phyloP scores from a whole-genome alignment of 192 early-diverging fungal species.

The Mortierella antarctica region DNA sequence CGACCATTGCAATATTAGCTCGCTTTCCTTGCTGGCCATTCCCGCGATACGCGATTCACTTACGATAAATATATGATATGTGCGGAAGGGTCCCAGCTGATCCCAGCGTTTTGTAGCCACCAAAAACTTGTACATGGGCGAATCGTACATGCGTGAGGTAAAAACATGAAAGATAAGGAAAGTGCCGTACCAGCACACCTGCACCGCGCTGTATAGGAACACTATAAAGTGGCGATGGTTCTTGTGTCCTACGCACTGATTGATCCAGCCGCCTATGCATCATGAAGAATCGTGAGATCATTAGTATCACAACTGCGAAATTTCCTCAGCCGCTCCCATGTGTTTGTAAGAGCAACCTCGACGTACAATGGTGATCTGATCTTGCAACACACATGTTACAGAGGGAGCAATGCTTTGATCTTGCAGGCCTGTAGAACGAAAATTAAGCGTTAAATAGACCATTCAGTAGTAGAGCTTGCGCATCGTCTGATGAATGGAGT shows the following conservation, averaged over 20 bases:
- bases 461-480: background rate
- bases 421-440: constrained; percentile 55
- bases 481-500: background rate
- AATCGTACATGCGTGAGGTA: constrained; percentile 35
- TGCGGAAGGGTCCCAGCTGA: constrained; percentile 31
- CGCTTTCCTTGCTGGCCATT: background rate
- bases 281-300: background rate
- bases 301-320: background rate
- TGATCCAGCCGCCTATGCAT: constrained; percentile 58
- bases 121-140: constrained; percentile 48
- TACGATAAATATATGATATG: constrained; percentile 58
- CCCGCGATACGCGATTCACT: constrained; percentile 1
- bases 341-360: background rate
- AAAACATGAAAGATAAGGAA: constrained; percentile 59
- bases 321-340: background rate
- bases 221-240: constrained; percentile 65
- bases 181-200: constrained; percentile 62
- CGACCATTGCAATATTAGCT: background rate
- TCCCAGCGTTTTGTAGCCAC: constrained; percentile 35
- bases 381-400: constrained; percentile 62
- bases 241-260: constrained; percentile 63
- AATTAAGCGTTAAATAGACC: background rate
- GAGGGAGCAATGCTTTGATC: constrained; percentile 68
- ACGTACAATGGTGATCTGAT: constrained; percentile 64
- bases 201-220: constrained; percentile 58